These are phyloP conservation scores for Daphne laureola DNA, from an alignment of 441 rosid species.

Conservation along the genomic window DNA sequence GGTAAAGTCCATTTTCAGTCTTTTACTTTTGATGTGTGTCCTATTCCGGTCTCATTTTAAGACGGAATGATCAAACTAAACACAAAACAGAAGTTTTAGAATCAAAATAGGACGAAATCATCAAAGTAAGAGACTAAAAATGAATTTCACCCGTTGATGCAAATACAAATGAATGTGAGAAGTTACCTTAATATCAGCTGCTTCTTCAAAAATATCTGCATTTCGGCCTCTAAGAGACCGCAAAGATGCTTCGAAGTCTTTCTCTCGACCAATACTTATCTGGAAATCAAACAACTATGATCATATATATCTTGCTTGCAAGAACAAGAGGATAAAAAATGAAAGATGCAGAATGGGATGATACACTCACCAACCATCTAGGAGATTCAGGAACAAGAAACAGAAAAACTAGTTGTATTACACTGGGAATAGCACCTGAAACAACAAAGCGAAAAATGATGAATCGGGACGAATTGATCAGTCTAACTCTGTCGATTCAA, in stretches of 20 bases:
- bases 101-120: too few species aligned
- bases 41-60: too few species aligned
- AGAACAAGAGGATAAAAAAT: background rate
- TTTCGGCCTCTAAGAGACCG: slow-evolving; percentile 26
- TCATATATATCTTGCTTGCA: background rate
- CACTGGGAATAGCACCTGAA: slow-evolving; percentile 22
- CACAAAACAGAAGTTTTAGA: too few species aligned
- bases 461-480: too few species aligned
- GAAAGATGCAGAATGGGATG: background rate
- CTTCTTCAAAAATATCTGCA: slow-evolving; percentile 25
- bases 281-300: slow-evolving; percentile 4
- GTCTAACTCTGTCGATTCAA: too few species aligned
- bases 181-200: slow-evolving; percentile 24
- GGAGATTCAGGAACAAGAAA: slow-evolving; percentile 37
- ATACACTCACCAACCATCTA: slow-evolving; percentile 34
- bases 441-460: background rate
- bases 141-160: too few species aligned
- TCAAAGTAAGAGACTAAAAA: too few species aligned
- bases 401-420: slow-evolving; percentile 22
- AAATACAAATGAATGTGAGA: background rate
- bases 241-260: slow-evolving; percentile 26
- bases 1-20: too few species aligned
- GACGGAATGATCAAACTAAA: too few species aligned
- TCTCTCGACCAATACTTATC: slow-evolving; percentile 29
- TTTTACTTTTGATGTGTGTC: too few species aligned